phyloP scores from a whole-genome alignment of 2,329 filamentous ascomycete genomes.

The Neoarthrinium moseri region DNA sequence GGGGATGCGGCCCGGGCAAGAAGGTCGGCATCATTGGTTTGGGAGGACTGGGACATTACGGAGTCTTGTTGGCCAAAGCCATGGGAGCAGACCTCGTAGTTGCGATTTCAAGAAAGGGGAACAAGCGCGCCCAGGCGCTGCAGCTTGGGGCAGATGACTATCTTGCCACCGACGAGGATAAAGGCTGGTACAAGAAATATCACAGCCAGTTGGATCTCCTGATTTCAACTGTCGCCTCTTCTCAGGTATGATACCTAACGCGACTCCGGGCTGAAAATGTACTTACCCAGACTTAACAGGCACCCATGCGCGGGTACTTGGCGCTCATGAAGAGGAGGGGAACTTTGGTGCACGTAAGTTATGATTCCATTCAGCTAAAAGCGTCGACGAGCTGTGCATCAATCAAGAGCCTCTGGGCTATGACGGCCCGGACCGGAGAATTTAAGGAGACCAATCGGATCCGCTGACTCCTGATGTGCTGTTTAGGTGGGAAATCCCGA shows the following conservation, averaged over 20 bases:
- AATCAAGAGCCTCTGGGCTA: no score
- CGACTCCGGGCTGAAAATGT: not conserved
- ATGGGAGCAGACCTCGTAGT: constrained; percentile 56
- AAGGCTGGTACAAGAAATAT: constrained; percentile 49
- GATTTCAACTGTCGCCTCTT: constrained; percentile 47
- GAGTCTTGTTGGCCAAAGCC: constrained; percentile 62
- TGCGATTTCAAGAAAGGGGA: constrained; percentile 47
- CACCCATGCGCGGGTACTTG: constrained; percentile 60
- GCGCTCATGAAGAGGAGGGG: constrained; percentile 56
- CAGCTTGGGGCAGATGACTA: constrained; percentile 46
- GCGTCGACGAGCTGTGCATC: no score
- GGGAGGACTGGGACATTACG: constrained; percentile 66
- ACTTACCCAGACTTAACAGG: constrained; percentile 21
- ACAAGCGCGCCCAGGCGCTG: constrained; percentile 48
- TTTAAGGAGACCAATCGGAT: no score
- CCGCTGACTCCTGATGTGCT: no score
- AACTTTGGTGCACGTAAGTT: constrained; percentile 62
- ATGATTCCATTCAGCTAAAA: no score
- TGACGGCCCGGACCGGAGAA: no score
- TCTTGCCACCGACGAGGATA: constrained; percentile 39
- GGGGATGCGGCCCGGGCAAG: constrained; percentile 62
- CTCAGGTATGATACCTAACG: constrained; percentile 18
- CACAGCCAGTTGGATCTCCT: constrained; percentile 49
- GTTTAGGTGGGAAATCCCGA: constrained; percentile 64
- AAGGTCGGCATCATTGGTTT: constrained; percentile 64